Conservation (phyloP, 2,329 filamentous ascomycete genomes). For the Colletotrichum tamarilloi region DNA sequence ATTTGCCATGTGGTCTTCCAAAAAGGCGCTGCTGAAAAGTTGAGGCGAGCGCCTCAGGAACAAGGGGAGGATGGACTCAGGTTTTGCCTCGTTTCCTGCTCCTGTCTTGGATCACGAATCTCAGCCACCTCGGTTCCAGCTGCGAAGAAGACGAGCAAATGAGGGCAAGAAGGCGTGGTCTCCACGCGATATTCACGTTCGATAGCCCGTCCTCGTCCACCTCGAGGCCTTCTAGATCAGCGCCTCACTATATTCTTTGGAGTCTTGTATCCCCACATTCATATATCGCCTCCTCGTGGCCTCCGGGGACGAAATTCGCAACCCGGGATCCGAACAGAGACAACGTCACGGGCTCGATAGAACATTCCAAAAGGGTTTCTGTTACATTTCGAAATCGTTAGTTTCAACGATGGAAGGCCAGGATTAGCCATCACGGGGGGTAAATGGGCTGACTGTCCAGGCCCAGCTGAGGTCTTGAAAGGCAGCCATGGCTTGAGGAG, state of each 20-base stretch:
- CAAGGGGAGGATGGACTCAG: background rate
- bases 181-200: background rate
- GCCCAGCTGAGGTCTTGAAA: background rate
- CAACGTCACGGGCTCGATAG: conserved; percentile 2
- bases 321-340: background rate
- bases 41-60: conserved; percentile 15
- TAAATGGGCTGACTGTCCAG: background rate
- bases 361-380: conserved; percentile 8
- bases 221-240: conserved; percentile 10
- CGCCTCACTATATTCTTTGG: background rate
- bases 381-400: conserved; percentile 16
- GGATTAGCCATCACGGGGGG: conserved; percentile 2
- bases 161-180: background rate
- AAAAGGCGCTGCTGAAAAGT: background rate
- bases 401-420: conserved; percentile 7
- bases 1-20: background rate
- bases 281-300: conserved; percentile 2
- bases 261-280: background rate
- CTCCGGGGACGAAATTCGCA: background rate
- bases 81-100: background rate
- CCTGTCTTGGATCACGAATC: background rate
- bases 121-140: conserved; percentile 12
- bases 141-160: background rate
- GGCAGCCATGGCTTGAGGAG: conserved; percentile 1
- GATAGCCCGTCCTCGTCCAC: background rate